Evolutionary conservation across 208 protist species (phyloP), one percentile per base, ranked within the genome.

Genomic region (Crithidia fasciculata): DNA sequence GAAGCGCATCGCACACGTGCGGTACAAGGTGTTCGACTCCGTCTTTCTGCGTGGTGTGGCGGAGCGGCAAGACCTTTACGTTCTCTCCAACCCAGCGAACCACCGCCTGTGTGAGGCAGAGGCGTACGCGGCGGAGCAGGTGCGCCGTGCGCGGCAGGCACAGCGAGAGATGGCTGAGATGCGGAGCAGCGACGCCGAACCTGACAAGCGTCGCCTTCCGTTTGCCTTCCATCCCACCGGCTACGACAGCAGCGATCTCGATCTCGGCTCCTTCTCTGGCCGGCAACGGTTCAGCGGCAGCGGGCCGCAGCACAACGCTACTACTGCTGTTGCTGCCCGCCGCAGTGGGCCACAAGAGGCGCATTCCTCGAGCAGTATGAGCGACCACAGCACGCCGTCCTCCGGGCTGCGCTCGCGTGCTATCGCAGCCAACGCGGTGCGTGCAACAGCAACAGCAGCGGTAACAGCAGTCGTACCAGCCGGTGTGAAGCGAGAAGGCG

Each of bases 11-110:
- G 37, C 74, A 8, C 74, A 79, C 55, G 41, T 78, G 18, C 63
- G 57, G 44, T 37, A 50, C 69, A 74, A 72, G 37, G 45, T 76
- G 13, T 83, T 73, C 52, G 47, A 77, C 63, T 69, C 76, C 12
- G 85, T 93, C 19, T 93, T 87, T 40, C 66, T 93, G 45, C 88
- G 86, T 37, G 88, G 88, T 12, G 86, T 93, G 45, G 57, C 56
- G 18, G 61, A 75, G 0, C 76, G 78, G n/a, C 88, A 93, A 61
- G 62, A 89, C 18, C 63, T 94, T 4, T 94, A 82, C 73, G 82
- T 76, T 13, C 40, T 87, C 40, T 79, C 61, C 6, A 77, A 87
- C 41, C 41, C 64, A 2, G 15, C 52, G n/a, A 84, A 77, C 56
- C 75, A 84, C 50, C 59, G 58, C 5, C 47, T 88, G 61, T 16